Base-by-base conservation (phyloP, 176 grass and related monocot genomes). In the Pharus latifolius region DNA sequence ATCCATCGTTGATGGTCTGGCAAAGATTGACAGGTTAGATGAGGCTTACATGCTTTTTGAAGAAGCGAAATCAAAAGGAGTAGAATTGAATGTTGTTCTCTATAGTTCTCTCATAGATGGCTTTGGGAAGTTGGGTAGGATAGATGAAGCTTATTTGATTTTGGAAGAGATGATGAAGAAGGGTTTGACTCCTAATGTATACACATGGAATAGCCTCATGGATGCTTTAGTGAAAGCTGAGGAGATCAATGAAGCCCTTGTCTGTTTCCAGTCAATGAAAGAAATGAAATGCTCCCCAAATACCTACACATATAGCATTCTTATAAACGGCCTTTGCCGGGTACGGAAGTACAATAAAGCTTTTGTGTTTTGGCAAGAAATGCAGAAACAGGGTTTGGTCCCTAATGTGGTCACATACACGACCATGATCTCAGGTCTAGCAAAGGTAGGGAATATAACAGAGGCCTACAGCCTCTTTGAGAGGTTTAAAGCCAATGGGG, bases 101-200 rank as follows among this genome's bases (percentile, higher is more conserved):
- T 93, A 98, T 77, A 98, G 89, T 67, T 91, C 80, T 71, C 82
- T 98, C 49, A 98, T 93, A 17, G 90, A 98, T 90, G 90, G 95
- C 17, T 93, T 98, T 51, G 90, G 95, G 15, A 98, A 98, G 64
- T 77, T 81, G 58, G 95, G 95, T 70, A 93, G 95, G 74, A 93
- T 98, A 80, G 90, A 98, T 60, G 90, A 98, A 89, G 84, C 90
- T 67, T 98, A 98, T 83, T 82, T 98, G 53, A 84, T 98, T 60
- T 74, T 98, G 77, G 83, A 98, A 83, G 95, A 98, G 85, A 98
- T 98, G 95, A 93, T 93, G 90, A 88, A 93, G 72, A 93, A 88
- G 42, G 84, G 78, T 42, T 66, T 98, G 50, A 59, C 81, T 70
- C 95, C 90, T 41, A 93, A 98, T 83, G 84, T 79, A 23, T 98